Evolutionary conservation across 352 stramenopile species (phyloP), one percentile per base, ranked within the genome.

Genomic region (Globisporangium paroecandrum): DNA sequence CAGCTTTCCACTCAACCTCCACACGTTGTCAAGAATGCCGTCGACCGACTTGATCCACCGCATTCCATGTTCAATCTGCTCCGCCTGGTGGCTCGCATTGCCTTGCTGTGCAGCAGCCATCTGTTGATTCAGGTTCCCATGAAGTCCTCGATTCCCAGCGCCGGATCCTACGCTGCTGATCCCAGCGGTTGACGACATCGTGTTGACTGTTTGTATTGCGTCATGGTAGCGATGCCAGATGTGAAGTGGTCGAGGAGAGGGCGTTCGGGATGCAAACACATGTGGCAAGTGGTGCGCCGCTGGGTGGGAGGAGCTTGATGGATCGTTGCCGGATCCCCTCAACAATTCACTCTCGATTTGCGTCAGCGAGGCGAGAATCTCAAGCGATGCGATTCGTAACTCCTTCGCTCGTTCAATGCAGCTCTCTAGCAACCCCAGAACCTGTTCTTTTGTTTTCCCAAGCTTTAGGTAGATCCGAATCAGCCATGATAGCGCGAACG

Each of bases 401-500:
- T 91, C 82, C 34, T 89, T 81, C 10, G 81, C 74, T 24, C 82
- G 79, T n/a, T 87, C 79, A 32, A 91, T 74, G 49, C 79, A 86
- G 60, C 74, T 91, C 0, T 47, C 65, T 8, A 90, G 74, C 29
- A 92, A 67, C 9, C 72, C 72, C 3, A 84, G 25, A 3, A 91
- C 79, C 61, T 77, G 67, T 20, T 77, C 74, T 57, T 86, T 85
- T 24, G 84, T 71, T 36, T 82, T 85, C 0, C 93, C 87, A 3
- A 79, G 73, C 34, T 81, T 77, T 59, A 83, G 77, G 38, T 89
- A 80, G n/a, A 92, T 75, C 2, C 81, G 77, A 61, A 93, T 78
- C 46, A 96, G 79, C 92, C 93, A 98, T 25, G 83, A 87, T 3
- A 98, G 77, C 41, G 94, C 90, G 76, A 98, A 98, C 3, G 89